Evolutionary conservation across 1,284 basidiomycete genomes (phyloP).

Genomic region (Pseudozyma sp.): DNA sequence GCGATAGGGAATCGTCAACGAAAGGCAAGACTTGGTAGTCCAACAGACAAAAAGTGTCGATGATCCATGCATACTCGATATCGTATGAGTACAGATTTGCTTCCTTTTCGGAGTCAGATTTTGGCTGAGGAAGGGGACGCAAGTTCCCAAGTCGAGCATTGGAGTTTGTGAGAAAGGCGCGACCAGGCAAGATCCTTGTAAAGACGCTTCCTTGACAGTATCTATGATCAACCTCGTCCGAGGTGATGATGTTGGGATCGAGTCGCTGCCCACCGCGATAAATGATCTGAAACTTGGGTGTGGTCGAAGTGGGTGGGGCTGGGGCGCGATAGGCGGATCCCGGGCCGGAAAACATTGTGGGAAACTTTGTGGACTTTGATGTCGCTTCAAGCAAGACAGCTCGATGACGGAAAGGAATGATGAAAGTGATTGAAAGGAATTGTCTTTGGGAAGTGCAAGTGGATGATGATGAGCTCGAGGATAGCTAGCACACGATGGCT

Average conservation of each 20-base stretch:
- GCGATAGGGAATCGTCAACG: constrained; percentile 13
- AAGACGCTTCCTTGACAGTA: constrained; percentile 22
- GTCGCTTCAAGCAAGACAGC: neutral
- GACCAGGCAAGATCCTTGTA: constrained; percentile 12
- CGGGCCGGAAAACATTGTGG: neutral
- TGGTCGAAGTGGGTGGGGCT: neutral
- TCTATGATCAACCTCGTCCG: constrained; percentile 25
- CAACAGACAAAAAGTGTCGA: constrained; percentile 34
- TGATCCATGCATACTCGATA: neutral
- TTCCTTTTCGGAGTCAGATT: constrained; percentile 2
- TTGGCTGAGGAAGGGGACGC: neutral
- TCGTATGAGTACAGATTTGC: constrained; percentile 10
- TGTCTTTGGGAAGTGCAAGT: no score
- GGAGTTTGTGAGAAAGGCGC: constrained; percentile 15
- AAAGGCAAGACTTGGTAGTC: constrained; percentile 33
- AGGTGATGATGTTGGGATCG: constrained; percentile 17
- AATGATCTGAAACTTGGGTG: constrained; percentile 6
- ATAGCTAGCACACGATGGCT: no score
- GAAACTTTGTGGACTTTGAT: neutral
- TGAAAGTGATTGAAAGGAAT: no score
- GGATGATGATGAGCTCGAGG: neutral
- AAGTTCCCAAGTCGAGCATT: constrained; percentile 3
- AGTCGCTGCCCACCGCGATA: constrained; percentile 16
- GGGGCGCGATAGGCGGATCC: neutral
- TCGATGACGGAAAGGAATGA: neutral